Percentiles rank a stretch among this genome's conserved stretches.
Evolutionary conservation across 2,329 filamentous ascomycete species (phyloP).

Genomic region (Aureobasidium mangrovei): DNA sequence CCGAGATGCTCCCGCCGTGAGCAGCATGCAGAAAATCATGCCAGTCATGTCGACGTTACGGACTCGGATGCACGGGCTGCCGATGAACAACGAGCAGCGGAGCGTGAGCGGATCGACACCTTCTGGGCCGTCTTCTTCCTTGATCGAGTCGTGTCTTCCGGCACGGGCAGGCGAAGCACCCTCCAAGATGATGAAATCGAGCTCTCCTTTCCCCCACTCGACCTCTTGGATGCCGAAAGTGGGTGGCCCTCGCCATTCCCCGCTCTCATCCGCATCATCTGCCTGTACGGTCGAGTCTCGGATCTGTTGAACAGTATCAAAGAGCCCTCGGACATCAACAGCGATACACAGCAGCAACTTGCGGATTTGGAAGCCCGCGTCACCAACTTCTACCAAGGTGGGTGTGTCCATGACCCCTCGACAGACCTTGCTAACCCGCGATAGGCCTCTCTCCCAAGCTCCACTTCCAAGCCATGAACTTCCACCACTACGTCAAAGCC

Average conservation of each 20-base stretch:
- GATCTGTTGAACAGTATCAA: slow-evolving; percentile 77
- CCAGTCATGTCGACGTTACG: slow-evolving; percentile 32
- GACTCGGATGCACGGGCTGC: slow-evolving; percentile 30
- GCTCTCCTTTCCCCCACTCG: slow-evolving; percentile 55
- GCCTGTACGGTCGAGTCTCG: slow-evolving; percentile 75
- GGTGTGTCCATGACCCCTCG: background rate
- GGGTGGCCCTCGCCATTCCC: slow-evolving; percentile 73
- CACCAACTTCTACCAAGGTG: slow-evolving; percentile 60
- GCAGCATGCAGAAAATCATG: slow-evolving; percentile 39
- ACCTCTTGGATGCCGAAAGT: slow-evolving; percentile 44
- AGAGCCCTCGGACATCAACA: slow-evolving; percentile 62
- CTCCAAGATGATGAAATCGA: slow-evolving; percentile 80
- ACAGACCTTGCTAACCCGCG: background rate
- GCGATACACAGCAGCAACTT: slow-evolving; percentile 63
- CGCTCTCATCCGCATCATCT: slow-evolving; percentile 71
- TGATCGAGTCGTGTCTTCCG: slow-evolving; percentile 78
- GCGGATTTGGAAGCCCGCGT: slow-evolving; percentile 72
- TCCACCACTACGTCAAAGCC: slow-evolving; percentile 71
- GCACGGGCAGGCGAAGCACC: slow-evolving; percentile 75
- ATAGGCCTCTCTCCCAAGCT: slow-evolving; percentile 58
- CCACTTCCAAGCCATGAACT: slow-evolving; percentile 79
- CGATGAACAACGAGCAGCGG: slow-evolving; percentile 50
- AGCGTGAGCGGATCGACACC: slow-evolving; percentile 75
- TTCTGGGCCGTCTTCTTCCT: slow-evolving; percentile 88
- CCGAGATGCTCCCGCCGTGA: slow-evolving; percentile 40